A percentile compares a stretch with the other conserved stretches of the same genome.
Conservation (phyloP, 345 rosid genomes). For the Noccaea caerulescens region DNA sequence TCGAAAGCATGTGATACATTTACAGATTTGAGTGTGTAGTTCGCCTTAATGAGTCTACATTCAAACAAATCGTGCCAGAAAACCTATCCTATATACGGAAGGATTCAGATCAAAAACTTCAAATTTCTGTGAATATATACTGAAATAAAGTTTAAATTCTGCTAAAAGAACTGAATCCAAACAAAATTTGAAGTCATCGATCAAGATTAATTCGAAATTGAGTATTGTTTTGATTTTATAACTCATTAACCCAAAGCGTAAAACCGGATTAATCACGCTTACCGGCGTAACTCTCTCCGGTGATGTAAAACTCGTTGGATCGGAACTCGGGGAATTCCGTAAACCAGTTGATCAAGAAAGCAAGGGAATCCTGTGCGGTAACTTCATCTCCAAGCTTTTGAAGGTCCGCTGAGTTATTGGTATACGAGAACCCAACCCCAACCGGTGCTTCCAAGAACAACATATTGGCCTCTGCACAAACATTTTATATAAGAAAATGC, state of each 20-base stretch:
- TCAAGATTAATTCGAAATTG: not conserved
- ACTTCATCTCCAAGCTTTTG: conserved; percentile 54
- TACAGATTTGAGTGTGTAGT: no score
- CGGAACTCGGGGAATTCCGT: conserved; percentile 64
- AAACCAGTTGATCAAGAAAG: conserved; percentile 71
- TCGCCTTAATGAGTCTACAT: no score
- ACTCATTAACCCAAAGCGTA: not conserved
- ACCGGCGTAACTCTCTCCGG: conserved; percentile 94
- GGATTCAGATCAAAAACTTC: no score
- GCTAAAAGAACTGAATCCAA: not conserved
- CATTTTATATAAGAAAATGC: not conserved
- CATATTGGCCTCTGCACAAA: conserved; percentile 65
- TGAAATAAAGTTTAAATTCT: no score
- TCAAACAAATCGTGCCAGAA: no score
- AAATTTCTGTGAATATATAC: no score
- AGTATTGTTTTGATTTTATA: not conserved
- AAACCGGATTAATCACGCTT: conserved; percentile 9
- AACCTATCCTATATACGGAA: no score
- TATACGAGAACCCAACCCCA: conserved; percentile 88
- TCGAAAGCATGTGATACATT: not conserved
- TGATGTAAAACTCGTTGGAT: conserved; percentile 63
- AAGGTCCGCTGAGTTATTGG: conserved; percentile 58
- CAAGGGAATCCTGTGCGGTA: conserved; percentile 62
- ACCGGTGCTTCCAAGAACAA: conserved; percentile 79
- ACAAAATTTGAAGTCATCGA: not conserved